A percentile compares a stretch with the other conserved stretches of the same genome.
Conservation (phyloP, 1,284 basidiomycete genomes). For the Kwoniella shivajii region DNA sequence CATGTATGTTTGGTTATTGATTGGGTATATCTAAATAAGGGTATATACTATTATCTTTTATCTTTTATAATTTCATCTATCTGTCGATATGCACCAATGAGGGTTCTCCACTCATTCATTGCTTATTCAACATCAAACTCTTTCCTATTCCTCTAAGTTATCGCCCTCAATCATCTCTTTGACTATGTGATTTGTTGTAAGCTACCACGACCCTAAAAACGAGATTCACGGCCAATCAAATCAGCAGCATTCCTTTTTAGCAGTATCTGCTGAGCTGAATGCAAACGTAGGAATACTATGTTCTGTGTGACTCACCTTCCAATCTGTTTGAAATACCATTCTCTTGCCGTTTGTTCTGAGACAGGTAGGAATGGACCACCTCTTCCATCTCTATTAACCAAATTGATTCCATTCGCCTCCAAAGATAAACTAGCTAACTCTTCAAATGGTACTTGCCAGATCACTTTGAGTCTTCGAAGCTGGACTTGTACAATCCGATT, state of each 20-base stretch:
- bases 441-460: constrained; percentile 89
- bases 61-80: too few species aligned
- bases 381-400: constrained; percentile 64
- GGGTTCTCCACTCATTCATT: too few species aligned
- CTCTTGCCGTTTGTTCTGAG: constrained; percentile 57
- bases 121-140: background rate
- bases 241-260: background rate
- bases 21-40: too few species aligned
- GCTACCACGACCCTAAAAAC: constrained; percentile 35
- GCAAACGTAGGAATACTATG: too few species aligned
- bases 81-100: too few species aligned
- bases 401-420: constrained; percentile 84
- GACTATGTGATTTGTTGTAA: constrained; percentile 47
- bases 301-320: constrained; percentile 52
- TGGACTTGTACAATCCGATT: constrained; percentile 79
- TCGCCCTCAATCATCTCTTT: constrained; percentile 18
- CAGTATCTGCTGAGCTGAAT: too few species aligned
- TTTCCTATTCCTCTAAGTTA: background rate
- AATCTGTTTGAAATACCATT: constrained; percentile 63
- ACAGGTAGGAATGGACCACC: constrained; percentile 62
- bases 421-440: constrained; percentile 85
- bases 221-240: too few species aligned
- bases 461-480: constrained; percentile 78
- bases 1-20: background rate
- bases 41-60: too few species aligned